Base-by-base conservation (phyloP, 768 basidiomycete species). In the Brasilioporus rufonigricans region DNA sequence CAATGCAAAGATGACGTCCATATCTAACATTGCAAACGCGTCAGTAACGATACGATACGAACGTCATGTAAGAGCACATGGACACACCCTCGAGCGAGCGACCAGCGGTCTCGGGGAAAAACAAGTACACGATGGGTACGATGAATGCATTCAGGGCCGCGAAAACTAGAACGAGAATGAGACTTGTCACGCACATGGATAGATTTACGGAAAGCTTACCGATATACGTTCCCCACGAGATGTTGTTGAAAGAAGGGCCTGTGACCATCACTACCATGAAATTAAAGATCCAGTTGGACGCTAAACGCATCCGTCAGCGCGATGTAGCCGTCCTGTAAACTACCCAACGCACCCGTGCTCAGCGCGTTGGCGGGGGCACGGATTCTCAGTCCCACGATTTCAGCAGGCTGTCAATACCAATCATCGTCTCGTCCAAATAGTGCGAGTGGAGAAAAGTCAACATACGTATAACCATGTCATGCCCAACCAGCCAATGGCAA, bases 381-480 rank as follows among this genome's bases (percentile, higher is more conserved):
- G 63, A 86, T 82, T 26, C 78, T 75, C 43, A 86, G 67, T 12
- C 82, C 81, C 23, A 83, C 82, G 23, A 86, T 82, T 66, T 87
- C 85, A 18, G 84, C 84, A 55, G 85, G 83, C 78, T 86, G 53
- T 16, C 46, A 33, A 32, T 1, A 11, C 9, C 35, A 9, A 27
- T 32, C 21, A 33, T 19, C 38, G 3, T 8, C 43, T 31, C 36
- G 14, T 31, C 21, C 2, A 19, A 6, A 49, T 2, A n/a, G 11
- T 7, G 19, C 27, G 6, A 36, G 16, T n/a, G 29, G 19, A 19
- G 2, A 32, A 44, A 5, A 19, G 31, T 32, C 18, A 26, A 73
- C 81, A 63, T 57, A 83, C 82, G 60, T 84, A 86, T 55, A 87
- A 72, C 84, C 85, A 87, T 1, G 86, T 84, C 80, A 86, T 84